Evolutionary conservation across 768 basidiomycete genomes (phyloP), one percentile per base, ranked within the genome.

Genomic region (Tylopilus subfusipes): DNA sequence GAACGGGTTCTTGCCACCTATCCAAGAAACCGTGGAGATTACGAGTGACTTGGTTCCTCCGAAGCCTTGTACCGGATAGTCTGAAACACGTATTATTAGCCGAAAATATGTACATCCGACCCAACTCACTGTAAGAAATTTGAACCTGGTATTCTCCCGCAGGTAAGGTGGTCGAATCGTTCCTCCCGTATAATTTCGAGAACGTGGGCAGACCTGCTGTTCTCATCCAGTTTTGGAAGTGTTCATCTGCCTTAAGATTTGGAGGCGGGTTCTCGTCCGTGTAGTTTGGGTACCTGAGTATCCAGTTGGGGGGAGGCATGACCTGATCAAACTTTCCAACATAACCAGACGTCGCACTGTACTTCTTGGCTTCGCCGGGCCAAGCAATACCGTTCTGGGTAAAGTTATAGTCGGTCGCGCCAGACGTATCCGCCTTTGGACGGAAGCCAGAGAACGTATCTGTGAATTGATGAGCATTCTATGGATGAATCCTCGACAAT

Each of bases 211-310:
- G 72, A 13, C 96, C 97, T 1, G 97, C 93, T 2, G 95, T 97
- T 54, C 96, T 83, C 97, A 99, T 99, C 97, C 97, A 99, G 68
- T 96, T 95, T 73, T 98, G 96, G 77, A 99, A 98, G 63, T 90
- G 94, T 71, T 98, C 90, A 65, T 98, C 86, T 2, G 62, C 60
- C 49, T 76, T 74, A 33, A 98, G 75, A 66, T 97, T 75, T 2
- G 93, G 95, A 19, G 86, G 84, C 16, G 81, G 81, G 57, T 77
- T 82, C 5, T 71, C 71, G 2, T 73, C 67, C 4, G 83, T 84
- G 72, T 97, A 98, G 52, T 80, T 69, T 1, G 93, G 92, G 74
- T 78, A 98, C 51, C 79, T 79, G 30, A 69, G 65, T 1, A 61
- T 69, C 97, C 97, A 99, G 72, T 97, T 98, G 6, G 97, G 97